Conservation (phyloP, 139 green algal genomes). For the Closterium sp. region DNA sequence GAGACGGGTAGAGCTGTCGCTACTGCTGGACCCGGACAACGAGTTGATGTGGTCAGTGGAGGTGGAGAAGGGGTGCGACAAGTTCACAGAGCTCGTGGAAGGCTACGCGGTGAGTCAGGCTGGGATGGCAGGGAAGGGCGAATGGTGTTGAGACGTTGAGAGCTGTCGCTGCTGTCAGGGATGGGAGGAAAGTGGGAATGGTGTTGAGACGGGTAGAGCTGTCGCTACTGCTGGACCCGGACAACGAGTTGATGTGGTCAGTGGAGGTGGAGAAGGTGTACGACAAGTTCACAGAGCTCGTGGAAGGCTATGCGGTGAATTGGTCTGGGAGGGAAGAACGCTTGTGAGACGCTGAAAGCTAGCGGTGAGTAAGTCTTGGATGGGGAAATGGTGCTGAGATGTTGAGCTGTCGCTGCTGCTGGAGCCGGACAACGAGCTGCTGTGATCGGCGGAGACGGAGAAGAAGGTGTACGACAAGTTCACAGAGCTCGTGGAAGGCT, state of each 20-base stretch:
- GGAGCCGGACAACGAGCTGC: conserved; percentile 53
- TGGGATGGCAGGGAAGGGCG: background rate
- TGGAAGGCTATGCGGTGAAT: conserved; percentile 47
- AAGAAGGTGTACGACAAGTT: conserved; percentile 54
- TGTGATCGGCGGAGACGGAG: conserved; percentile 43
- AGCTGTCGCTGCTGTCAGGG: conserved; percentile 34
- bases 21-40: conserved; percentile 53
- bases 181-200: conserved; percentile 54
- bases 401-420: conserved; percentile 25
- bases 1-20: conserved; percentile 26
- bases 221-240: conserved; percentile 48
- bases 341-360: too few species aligned
- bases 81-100: conserved; percentile 53
- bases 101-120: conserved; percentile 31
- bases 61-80: conserved; percentile 48
- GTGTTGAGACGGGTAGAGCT: conserved; percentile 38
- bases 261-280: conserved; percentile 47
- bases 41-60: conserved; percentile 52
- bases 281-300: conserved; percentile 53
- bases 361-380: too few species aligned
- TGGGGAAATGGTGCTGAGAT: too few species aligned
- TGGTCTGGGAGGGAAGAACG: too few species aligned
- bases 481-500: conserved; percentile 50
- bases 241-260: conserved; percentile 54
- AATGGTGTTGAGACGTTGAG: too few species aligned